Evolutionary conservation across 2,329 filamentous ascomycete species (phyloP).

Genomic region (Purpureocillium lavendulum): DNA sequence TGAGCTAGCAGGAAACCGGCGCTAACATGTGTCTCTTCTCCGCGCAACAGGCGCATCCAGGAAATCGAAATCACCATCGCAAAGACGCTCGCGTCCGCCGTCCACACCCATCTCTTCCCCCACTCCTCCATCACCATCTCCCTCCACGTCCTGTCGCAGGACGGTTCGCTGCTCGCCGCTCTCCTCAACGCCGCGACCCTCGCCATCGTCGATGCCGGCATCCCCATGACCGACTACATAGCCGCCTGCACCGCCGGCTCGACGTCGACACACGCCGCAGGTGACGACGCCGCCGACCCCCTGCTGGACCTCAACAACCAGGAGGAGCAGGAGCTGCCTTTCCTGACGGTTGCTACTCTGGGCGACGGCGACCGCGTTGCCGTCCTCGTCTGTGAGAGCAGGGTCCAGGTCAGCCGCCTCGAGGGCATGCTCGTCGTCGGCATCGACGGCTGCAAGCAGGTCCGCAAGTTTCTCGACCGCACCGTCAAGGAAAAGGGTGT

Average conservation of each 20-base stretch:
- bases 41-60: constrained; percentile 58
- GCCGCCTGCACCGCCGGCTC: constrained; percentile 82
- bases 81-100: constrained; percentile 64
- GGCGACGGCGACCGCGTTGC: constrained; percentile 67
- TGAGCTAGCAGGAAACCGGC: background rate
- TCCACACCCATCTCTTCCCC: constrained; percentile 84
- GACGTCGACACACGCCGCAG: constrained; percentile 56
- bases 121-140: constrained; percentile 77
- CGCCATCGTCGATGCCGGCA: constrained; percentile 86
- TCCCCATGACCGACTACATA: constrained; percentile 91
- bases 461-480: constrained; percentile 71
- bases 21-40: background rate
- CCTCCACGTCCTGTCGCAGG: constrained; percentile 80
- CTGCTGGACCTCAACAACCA: constrained; percentile 70
- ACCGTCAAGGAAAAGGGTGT: constrained; percentile 66
- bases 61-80: constrained; percentile 76
- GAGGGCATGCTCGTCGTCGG: constrained; percentile 92
- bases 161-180: constrained; percentile 82
- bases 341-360: constrained; percentile 75
- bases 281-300: constrained; percentile 65
- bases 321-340: constrained; percentile 84
- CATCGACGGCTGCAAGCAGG: constrained; percentile 83
- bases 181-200: constrained; percentile 88
- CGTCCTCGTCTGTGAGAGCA: constrained; percentile 77
- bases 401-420: constrained; percentile 71